Evolutionary conservation across 768 basidiomycete species (phyloP).

Genomic region (Grammothele lineata): DNA sequence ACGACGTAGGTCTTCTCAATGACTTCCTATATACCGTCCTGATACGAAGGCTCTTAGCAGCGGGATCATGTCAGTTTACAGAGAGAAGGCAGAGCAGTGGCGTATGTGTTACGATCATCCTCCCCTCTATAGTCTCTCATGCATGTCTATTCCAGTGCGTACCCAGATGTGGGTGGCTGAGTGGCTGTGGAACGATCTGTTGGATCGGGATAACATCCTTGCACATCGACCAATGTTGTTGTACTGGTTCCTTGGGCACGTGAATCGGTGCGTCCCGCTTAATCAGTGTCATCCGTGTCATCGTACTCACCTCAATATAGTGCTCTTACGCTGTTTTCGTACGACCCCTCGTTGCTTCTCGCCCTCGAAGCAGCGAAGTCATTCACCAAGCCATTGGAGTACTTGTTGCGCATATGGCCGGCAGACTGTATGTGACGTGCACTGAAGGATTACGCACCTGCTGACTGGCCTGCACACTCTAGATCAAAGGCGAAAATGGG

Average conservation of each 20-base stretch:
- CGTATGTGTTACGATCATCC: constrained; percentile 15
- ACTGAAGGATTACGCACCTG: too few relatives aligned
- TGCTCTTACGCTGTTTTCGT: constrained; percentile 53
- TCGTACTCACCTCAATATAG: constrained; percentile 25
- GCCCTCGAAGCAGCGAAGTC: constrained; percentile 59
- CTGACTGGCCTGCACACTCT: too few relatives aligned
- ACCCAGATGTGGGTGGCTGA: constrained; percentile 57
- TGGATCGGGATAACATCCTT: constrained; percentile 45
- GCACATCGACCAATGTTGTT: constrained; percentile 59
- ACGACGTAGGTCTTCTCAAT: constrained; percentile 37
- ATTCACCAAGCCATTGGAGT: constrained; percentile 54
- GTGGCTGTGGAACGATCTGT: constrained; percentile 53
- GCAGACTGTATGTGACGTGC: constrained; percentile 40
- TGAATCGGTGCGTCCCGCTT: constrained; percentile 42
- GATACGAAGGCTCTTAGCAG: constrained; percentile 12
- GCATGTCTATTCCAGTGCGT: constrained; percentile 35
- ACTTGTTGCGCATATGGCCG: constrained; percentile 59
- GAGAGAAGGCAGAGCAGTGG: constrained; percentile 22
- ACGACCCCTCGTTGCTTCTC: constrained; percentile 49
- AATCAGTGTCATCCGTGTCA: not conserved
- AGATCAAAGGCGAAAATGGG: constrained; percentile 54
- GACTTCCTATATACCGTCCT: not conserved
- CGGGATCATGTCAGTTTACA: constrained; percentile 14
- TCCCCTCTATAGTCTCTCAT: not conserved
- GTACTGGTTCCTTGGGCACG: constrained; percentile 73